Base-by-base conservation (phyloP, 1,139 yeast species). In the Candida labiduridarum region DNA sequence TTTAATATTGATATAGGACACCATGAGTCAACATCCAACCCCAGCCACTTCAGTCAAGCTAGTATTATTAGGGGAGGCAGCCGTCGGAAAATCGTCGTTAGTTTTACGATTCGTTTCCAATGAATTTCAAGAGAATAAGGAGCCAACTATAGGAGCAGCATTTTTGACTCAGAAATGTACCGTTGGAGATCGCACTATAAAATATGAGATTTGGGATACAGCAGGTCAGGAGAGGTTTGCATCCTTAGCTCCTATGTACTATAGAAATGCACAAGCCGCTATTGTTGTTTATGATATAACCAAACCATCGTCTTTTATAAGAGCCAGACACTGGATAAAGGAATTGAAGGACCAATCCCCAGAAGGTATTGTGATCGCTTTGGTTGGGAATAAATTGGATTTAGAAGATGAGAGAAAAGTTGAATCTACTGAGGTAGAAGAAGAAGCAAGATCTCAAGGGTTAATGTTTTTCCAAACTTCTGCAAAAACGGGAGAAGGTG, bases 201-300 rank as follows among this genome's bases (percentile, higher is more conserved):
- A 94, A 67, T 94, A 91, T 69, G 99, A 94, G 68, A 94, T 94
- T 57, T 94, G 98, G 98, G 99, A 94, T 66, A 94, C 99, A 12
- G 99, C 99, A 0, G 99, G 99, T 15, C 99, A 94, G 72, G 99
- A 94, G 68, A 76, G 99, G 56, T 94, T 94, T 75, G 97, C 98
- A 4, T 87, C 95, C 35, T 78, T 94, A 64, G 98, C 98, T 1
- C 99, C 98, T 25, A 89, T 94, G 96, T 94, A 94, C 71, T 94
- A 94, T 74, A 83, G 99, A 65, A 94, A 94, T 64, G 98, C 99
- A n/a, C 98, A 94, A 68, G 96, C 97, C 35, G 99, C 99, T 0
- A 75, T 94, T 57, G 97, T 94, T 10, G 98, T 94, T 9, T 94
- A 94, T 66, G 99, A 94, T 65, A 84, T 94, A 57, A 92, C 98